These are phyloP conservation scores for Fraxinus cuspidata DNA, from an alignment of 257 asterid genomes.

Conservation along the genomic window DNA sequence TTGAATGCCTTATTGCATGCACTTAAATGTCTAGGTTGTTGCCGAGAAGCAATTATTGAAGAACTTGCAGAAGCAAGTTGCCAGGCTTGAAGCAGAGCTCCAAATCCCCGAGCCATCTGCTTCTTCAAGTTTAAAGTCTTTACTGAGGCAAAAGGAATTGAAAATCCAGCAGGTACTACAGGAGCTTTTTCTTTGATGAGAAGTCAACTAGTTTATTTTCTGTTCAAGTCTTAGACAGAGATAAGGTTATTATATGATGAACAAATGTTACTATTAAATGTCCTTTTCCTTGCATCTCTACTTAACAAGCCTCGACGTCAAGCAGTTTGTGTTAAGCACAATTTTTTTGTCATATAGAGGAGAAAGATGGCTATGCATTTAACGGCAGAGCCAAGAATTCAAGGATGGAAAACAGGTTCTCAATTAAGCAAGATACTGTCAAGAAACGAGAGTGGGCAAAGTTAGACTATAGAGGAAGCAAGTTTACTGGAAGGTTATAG, in stretches of 20 bases:
- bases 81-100: slow-evolving; percentile 93
- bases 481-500: neutral
- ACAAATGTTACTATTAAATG: neutral
- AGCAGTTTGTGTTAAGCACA: neutral
- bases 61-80: slow-evolving; percentile 85
- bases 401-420: neutral
- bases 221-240: neutral
- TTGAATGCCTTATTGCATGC: neutral
- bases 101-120: slow-evolving; percentile 71
- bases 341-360: neutral
- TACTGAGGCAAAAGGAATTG: slow-evolving; percentile 74
- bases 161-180: slow-evolving; percentile 79
- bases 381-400: neutral
- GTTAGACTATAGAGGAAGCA: neutral
- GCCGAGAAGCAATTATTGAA: slow-evolving; percentile 77
- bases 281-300: neutral
- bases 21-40: slow-evolving; percentile 48
- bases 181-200: neutral
- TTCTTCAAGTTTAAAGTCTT: slow-evolving; percentile 60
- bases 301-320: neutral
- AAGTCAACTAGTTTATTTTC: neutral
- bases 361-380: neutral
- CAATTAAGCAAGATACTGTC: neutral
- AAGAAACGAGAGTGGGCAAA: neutral
- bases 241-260: neutral